Evolutionary conservation across 2,329 filamentous ascomycete genomes (phyloP), one percentile per base, ranked within the genome.

Genomic region (Aspergillus nomiae): DNA sequence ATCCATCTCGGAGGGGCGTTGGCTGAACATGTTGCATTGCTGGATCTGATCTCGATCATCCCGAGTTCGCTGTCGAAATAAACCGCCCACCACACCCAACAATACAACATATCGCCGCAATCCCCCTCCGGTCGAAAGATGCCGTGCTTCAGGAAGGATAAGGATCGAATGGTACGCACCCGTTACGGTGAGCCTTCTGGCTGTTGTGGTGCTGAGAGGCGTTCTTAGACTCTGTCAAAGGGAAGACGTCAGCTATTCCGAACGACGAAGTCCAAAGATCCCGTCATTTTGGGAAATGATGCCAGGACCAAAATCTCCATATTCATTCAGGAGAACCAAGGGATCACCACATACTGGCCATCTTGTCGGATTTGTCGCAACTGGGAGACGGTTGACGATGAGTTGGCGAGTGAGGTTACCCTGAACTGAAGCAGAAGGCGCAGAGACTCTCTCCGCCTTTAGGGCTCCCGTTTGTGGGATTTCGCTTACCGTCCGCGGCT

Each of bases 121-220:
- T 32, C 26, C 28, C 56, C 48, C 51, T 46, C 30, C 51, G 38
- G 12, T 54, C 45, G 50, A 21, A 45, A 34, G 41, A 56, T 14
- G 30, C 46, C 26, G 38, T 51, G 10, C 56, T 46, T 36, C 45
- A 24, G 26, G 43, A 38, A 46, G n/a, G 16, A 59, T 34, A 45
- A 50, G 16, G 60, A 66, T 64, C 65, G 64, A 58, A 41, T 70
- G 7, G 63, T 70, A 86, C 90, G 77, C 90, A 97, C 94, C 95
- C 95, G 88, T 99, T 99, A 82, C 91, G 90, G 90, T 99, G 95
- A 86, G 93, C 94, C 92, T 99, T 99, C 87, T 91, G 91, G 83
- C 88, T 89, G 90, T 95, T 91, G 86, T 97, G 97, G 87, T 97
- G 93, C 89, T 98, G 94, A 79, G 94, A 97, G 86, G 92, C 96